Conservation (phyloP, 805 yeast genomes). For the Sugiyamaella mastotermitis region DNA sequence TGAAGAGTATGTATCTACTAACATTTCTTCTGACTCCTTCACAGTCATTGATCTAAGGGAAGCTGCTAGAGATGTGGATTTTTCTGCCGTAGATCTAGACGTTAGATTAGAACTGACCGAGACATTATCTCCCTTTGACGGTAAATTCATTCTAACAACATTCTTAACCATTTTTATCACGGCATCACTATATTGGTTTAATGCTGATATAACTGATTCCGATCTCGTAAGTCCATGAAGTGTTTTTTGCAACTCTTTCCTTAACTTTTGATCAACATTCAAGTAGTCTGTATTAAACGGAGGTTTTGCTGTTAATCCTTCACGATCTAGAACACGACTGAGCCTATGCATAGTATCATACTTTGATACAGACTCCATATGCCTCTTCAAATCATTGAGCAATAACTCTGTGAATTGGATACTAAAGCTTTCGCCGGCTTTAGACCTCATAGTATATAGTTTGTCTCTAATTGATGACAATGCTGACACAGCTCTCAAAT, state of each 20-base stretch:
- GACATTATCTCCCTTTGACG: conserved; percentile 32
- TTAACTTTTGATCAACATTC: conserved; percentile 36
- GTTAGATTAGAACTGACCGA: conserved; percentile 25
- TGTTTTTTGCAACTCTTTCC: conserved; percentile 38
- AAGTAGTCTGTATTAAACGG: conserved; percentile 26
- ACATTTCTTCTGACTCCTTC: conserved; percentile 67
- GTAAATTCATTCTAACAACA: conserved; percentile 61
- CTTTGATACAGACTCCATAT: conserved; percentile 44
- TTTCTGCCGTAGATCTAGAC: conserved; percentile 27
- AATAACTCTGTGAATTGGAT: conserved; percentile 50
- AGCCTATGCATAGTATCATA: conserved; percentile 49
- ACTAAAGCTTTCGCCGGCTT: conserved; percentile 65
- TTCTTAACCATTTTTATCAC: conserved; percentile 67
- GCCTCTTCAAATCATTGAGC: conserved; percentile 54
- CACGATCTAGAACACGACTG: conserved; percentile 22
- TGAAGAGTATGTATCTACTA: conserved; percentile 51
- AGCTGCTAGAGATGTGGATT: conserved; percentile 37
- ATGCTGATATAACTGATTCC: conserved; percentile 56
- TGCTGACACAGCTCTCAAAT: conserved; percentile 45
- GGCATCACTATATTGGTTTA: conserved; percentile 57
- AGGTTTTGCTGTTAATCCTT: background rate
- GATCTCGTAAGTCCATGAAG: conserved; percentile 56
- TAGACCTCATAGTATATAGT: conserved; percentile 49
- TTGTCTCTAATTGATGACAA: conserved; percentile 45
- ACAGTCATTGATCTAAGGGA: conserved; percentile 63